phyloP scores from a whole-genome alignment of 306 rosid species.

The Castanea crenata region DNA sequence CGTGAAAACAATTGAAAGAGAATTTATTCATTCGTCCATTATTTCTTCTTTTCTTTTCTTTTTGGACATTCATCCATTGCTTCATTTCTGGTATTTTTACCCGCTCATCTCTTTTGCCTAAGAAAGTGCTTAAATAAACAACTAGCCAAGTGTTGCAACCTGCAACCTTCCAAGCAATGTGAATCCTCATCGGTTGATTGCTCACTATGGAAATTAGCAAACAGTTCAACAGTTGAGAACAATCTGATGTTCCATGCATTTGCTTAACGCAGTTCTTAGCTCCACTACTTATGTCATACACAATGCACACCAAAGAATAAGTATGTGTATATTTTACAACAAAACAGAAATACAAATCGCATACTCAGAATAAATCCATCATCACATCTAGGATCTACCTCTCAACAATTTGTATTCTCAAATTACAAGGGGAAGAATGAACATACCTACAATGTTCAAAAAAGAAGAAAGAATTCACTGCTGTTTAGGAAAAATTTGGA shows the following conservation, averaged over 20 bases:
- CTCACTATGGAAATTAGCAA: too few species aligned
- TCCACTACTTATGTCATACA: background rate
- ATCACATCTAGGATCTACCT: slow-evolving; percentile 23
- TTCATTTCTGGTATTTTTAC: too few species aligned
- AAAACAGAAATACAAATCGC: slow-evolving; percentile 22
- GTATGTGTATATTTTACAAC: slow-evolving; percentile 21
- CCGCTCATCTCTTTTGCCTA: too few species aligned
- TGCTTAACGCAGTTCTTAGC: background rate
- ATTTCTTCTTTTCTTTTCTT: too few species aligned
- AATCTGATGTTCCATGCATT: background rate
- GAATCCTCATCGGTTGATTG: too few species aligned
- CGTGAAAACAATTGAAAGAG: too few species aligned
- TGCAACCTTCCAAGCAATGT: too few species aligned
- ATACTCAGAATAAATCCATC: slow-evolving; percentile 24
- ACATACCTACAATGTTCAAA: slow-evolving; percentile 43
- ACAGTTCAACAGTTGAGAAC: background rate
- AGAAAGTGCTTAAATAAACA: too few species aligned
- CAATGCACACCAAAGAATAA: slow-evolving; percentile 34
- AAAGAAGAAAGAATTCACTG: slow-evolving; percentile 36
- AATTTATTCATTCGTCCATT: too few species aligned
- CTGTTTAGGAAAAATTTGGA: slow-evolving; percentile 12
- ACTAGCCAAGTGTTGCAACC: too few species aligned
- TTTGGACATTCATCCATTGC: too few species aligned
- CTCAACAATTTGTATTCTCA: slow-evolving; percentile 27
- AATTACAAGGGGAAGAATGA: slow-evolving; percentile 40